phyloP scores from a whole-genome alignment of 257 asterid genomes.

The Penstemon davidsonii region DNA sequence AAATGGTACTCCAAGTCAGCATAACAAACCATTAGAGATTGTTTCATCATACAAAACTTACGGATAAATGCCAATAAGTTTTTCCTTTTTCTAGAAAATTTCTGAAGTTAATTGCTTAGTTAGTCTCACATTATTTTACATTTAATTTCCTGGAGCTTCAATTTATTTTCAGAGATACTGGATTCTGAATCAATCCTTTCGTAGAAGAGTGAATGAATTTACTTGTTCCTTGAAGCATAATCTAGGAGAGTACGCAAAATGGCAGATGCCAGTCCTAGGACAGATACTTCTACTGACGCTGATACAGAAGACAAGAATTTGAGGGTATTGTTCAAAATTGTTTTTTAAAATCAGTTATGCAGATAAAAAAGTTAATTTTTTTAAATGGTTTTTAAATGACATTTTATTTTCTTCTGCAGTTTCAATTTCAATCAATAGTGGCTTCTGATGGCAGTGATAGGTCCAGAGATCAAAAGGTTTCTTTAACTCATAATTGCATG shows the following conservation, averaged over 20 bases:
- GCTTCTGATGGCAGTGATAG: slow-evolving; percentile 98
- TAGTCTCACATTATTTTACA: slow-evolving; percentile 18
- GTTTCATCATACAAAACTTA: too few species aligned
- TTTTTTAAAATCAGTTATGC: background rate
- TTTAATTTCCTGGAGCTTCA: background rate
- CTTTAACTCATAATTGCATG: background rate
- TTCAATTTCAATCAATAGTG: slow-evolving; percentile 43
- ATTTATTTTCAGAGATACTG: slow-evolving; percentile 18
- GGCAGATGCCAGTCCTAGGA: slow-evolving; percentile 86
- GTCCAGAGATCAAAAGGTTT: slow-evolving; percentile 34
- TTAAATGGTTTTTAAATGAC: too few species aligned
- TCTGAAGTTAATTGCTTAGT: too few species aligned
- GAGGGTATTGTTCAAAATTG: slow-evolving; percentile 46
- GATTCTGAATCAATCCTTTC: slow-evolving; percentile 24
- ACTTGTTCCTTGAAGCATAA: slow-evolving; percentile 28
- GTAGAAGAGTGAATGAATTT: slow-evolving; percentile 29
- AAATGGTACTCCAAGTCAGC: too few species aligned
- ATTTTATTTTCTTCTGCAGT: slow-evolving; percentile 46
- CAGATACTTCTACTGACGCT: slow-evolving; percentile 92
- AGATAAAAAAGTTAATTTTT: background rate
- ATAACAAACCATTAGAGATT: too few species aligned
- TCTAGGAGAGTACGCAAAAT: slow-evolving; percentile 38
- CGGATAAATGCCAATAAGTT: too few species aligned
- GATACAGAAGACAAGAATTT: slow-evolving; percentile 82
- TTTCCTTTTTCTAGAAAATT: too few species aligned